Base-by-base conservation (phyloP, 306 rosid genomes). In the Begonia loranthoides region DNA sequence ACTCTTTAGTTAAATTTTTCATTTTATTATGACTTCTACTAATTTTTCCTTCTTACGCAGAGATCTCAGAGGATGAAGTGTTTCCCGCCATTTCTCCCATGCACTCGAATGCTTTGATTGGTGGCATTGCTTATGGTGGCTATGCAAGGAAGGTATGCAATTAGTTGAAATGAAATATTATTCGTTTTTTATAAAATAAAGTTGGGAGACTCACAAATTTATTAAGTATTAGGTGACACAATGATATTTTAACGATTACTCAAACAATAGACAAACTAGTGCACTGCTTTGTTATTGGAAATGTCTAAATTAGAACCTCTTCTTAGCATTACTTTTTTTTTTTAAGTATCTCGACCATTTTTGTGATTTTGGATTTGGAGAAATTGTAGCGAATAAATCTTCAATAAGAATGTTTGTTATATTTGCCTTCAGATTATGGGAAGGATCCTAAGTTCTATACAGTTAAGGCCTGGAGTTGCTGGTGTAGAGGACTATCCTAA, bases 71-170 rank as follows among this genome's bases (percentile, higher is more conserved):
- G 53, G 69, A 39, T 56, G 73, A 62, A 60, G 44, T 43, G 0
- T 62, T 70, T 46, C 56, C 59, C 17, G 50, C 45, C 6, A 50
- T 52, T 39, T 56, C 80, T 9, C 58, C 69, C 9, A 34, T 45
- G 41, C 63, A 83, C 17, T 55, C 63, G 16, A 41, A 72, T 9
- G 69, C 84, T 40, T 56, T 71, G 13, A 71, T 88, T 11, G 69
- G 87, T 17, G 97, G 97, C 14, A 64, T 88, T 19, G 97, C 93
- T 60, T 84, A 81, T 43, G 97, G 97, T 38, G 97, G 97, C 70
- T 88, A 88, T 49, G 97, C 97, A 5, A 69, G 97, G 39, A 88
- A 88, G 85, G 97, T 88, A 64, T 16, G 45, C 36, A 28, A 28
- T 28, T 28, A 28, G 36, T 28, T 28, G 36, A 28, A 28, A 28